Conservation (phyloP, 1,284 basidiomycete genomes). For the Trametes polyzona region DNA sequence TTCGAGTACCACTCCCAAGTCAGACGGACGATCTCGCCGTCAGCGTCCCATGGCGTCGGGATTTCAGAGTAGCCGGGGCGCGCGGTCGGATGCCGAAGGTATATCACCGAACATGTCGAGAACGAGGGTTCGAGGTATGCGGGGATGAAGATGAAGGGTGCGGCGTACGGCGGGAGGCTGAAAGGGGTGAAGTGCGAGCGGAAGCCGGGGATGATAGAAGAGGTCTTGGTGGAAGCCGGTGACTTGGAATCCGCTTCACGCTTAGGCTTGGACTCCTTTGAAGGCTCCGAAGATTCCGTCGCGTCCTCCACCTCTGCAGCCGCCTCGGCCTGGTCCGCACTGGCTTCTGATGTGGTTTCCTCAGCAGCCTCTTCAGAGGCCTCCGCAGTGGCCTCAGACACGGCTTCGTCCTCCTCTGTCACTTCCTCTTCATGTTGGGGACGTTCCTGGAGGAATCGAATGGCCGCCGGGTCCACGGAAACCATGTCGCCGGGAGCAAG, state of each 20-base stretch:
- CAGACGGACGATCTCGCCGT: conserved; percentile 84
- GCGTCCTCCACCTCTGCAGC: not conserved
- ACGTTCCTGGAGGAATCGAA: conserved; percentile 71
- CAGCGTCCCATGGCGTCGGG: conserved; percentile 91
- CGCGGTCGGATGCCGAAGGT: conserved; percentile 95
- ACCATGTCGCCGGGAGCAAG: conserved; percentile 95
- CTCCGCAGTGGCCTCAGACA: not conserved
- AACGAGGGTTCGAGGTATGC: conserved; percentile 94
- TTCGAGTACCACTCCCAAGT: conserved; percentile 94
- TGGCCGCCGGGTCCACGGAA: conserved; percentile 81
- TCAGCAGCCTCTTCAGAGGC: conserved; percentile 2
- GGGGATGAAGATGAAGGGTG: conserved; percentile 94
- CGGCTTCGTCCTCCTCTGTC: conserved; percentile 1
- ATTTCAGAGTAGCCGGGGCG: conserved; percentile 92
- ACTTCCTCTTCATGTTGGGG: conserved; percentile 27
- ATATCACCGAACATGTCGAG: conserved; percentile 90
- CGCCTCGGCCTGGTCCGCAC: conserved; percentile 1
- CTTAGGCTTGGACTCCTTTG: not conserved
- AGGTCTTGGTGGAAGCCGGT: conserved; percentile 7
- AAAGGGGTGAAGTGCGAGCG: conserved; percentile 66
- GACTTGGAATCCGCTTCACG: not conserved
- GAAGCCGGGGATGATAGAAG: not conserved
- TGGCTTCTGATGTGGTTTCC: conserved; percentile 12
- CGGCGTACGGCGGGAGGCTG: conserved; percentile 84
- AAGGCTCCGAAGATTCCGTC: not conserved